Evolutionary conservation across 148 eudicot species (phyloP), one percentile per base, ranked within the genome.

Genomic region (Persicaria maculosa): DNA sequence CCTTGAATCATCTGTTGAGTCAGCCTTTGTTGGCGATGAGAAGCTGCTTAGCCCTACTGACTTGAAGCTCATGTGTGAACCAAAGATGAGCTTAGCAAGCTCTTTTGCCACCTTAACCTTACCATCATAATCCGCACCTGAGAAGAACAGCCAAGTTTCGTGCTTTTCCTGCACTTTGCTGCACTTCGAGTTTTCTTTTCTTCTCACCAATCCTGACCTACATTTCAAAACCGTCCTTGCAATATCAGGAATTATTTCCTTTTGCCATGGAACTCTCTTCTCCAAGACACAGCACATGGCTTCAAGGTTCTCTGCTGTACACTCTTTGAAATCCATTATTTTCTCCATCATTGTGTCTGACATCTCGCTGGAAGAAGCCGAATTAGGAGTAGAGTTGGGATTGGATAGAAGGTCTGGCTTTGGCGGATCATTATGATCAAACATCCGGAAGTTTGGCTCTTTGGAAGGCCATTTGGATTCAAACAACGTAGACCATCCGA

Each of bases 341-440:
- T 59, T 59, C 67, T 77, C 81, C 19, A 67, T 14, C 10, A 81
- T 12, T n/a, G 85, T 74, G 36, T 86, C 91, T 16, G 86, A 86
- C 47, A 86, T 85, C 75, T 93, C 93, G 40, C 97, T 90, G 0
- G 93, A 93, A 1, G 97, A 87, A 77, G 96, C 90, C 14, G 97
- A 93, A 73, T 90, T 93, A 14, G 96, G 95, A 44, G 85, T 92
- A 3, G 97, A 92, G 80, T 88, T 92, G 14, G 97, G 97, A 64
- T 92, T 92, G 4, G 95, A 92, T 10, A 90, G 75, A 31, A 92
- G 88, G 70, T 92, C 97, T 0, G 97, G 95, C 62, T 88, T 91
- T 70, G 78, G 72, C 71, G 85, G 75, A 75, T 86, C 82, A 72
- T 77, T 67, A 20, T 15, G 50, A 69, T 69, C 20, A 69, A 52